Evolutionary conservation across 2,329 filamentous ascomycete species (phyloP).

Genomic region (Setomelanomma holmii): DNA sequence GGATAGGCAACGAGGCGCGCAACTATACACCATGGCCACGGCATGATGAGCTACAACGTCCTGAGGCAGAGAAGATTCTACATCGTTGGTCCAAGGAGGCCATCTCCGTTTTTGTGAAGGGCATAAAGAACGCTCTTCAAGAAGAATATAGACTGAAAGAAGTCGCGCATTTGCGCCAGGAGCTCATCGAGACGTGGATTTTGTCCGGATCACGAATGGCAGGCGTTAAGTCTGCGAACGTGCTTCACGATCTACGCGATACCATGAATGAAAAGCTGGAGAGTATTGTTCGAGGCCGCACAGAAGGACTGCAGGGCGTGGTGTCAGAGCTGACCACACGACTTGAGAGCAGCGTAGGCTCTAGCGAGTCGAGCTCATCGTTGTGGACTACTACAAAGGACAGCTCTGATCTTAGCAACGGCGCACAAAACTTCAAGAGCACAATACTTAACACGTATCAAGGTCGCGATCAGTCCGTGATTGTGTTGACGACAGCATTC

Average conservation of each 20-base stretch:
- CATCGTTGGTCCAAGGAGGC: conserved; percentile 51
- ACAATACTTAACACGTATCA: conserved; percentile 73
- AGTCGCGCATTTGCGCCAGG: conserved; percentile 73
- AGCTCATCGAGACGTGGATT: conserved; percentile 78
- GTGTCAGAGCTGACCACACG: conserved; percentile 69
- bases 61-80: conserved; percentile 51
- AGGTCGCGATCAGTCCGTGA: conserved; percentile 73
- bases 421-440: conserved; percentile 72
- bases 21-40: conserved; percentile 88
- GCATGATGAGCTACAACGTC: conserved; percentile 68
- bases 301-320: conserved; percentile 69
- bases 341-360: conserved; percentile 65
- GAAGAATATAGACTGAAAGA: conserved; percentile 70
- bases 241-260: conserved; percentile 72
- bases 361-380: conserved; percentile 53
- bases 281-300: conserved; percentile 67
- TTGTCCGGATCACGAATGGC: conserved; percentile 68
- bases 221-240: conserved; percentile 71
- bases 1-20: conserved; percentile 82
- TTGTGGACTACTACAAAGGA: conserved; percentile 74
- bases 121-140: conserved; percentile 66
- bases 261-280: conserved; percentile 73
- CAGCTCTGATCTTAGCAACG: conserved; percentile 69
- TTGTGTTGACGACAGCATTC: conserved; percentile 68
- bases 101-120: conserved; percentile 57